Conservation (phyloP, 1,139 yeast genomes). For the Meyerozyma guilliermondii region DNA sequence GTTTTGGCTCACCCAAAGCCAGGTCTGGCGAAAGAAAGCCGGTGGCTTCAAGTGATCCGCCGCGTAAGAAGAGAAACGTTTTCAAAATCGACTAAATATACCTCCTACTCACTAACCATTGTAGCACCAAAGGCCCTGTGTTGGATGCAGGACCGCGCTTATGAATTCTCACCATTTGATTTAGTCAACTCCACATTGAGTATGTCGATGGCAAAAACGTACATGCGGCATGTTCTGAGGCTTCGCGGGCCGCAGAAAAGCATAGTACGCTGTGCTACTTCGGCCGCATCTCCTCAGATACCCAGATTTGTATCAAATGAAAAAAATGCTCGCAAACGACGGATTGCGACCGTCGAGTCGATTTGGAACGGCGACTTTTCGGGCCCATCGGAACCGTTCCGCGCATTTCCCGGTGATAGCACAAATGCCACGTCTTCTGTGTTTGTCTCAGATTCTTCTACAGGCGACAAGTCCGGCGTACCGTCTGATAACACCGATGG, state of each 20-base stretch:
- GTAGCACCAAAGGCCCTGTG: not conserved
- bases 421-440: constrained; percentile 1
- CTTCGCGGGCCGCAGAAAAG: not conserved
- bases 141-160: not conserved
- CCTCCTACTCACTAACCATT: not conserved
- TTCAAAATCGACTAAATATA: constrained; percentile 1
- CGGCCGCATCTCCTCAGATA: not conserved
- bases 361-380: constrained; percentile 1
- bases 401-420: not conserved
- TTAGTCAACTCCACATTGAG: not conserved
- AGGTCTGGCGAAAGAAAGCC: not conserved
- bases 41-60: not conserved
- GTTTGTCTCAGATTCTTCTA: not conserved
- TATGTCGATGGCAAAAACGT: not conserved
- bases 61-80: constrained; percentile 2
- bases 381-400: constrained; percentile 6
- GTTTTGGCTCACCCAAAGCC: constrained; percentile 1
- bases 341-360: not conserved
- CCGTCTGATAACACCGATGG: not conserved
- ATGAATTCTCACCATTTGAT: not conserved
- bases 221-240: not conserved
- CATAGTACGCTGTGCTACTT: not conserved
- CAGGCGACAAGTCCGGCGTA: not conserved
- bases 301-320: not conserved
- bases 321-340: not conserved